phyloP scores from a whole-genome alignment of 129 eudicot species.

The Ambrosia artemisiifolia region DNA sequence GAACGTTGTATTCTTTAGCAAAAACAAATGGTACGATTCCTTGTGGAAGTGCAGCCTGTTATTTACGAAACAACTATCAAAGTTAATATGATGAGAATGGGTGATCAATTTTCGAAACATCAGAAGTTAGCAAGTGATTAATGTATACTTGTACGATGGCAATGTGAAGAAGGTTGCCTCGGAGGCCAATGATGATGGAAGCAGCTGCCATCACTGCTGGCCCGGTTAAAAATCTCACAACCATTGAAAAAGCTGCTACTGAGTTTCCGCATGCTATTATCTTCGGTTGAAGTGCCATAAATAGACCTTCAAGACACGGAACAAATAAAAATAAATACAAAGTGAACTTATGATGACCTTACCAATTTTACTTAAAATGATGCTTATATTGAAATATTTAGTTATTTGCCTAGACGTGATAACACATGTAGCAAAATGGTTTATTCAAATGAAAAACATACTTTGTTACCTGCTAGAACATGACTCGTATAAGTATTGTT shows the following conservation, averaged over 20 bases:
- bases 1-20: slow-evolving; percentile 94
- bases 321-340: neutral
- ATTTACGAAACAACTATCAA: neutral
- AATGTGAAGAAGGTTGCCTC: slow-evolving; percentile 81
- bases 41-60: slow-evolving; percentile 96
- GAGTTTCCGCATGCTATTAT: slow-evolving; percentile 88
- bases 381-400: too few species aligned
- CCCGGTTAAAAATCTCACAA: slow-evolving; percentile 86
- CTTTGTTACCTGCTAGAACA: neutral
- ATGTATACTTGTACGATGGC: slow-evolving; percentile 79
- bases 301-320: slow-evolving; percentile 49
- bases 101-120: neutral
- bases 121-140: neutral
- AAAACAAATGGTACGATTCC: slow-evolving; percentile 97
- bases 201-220: slow-evolving; percentile 93
- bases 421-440: neutral
- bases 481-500: neutral
- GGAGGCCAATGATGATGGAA: slow-evolving; percentile 78
- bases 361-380: neutral
- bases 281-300: slow-evolving; percentile 99
- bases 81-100: neutral
- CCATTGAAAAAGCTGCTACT: slow-evolving; percentile 88
- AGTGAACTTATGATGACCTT: neutral
- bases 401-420: too few species aligned
- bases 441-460: neutral